Base-by-base conservation (phyloP, 1,284 basidiomycete species). In the Stygiomarasmius scandens region DNA sequence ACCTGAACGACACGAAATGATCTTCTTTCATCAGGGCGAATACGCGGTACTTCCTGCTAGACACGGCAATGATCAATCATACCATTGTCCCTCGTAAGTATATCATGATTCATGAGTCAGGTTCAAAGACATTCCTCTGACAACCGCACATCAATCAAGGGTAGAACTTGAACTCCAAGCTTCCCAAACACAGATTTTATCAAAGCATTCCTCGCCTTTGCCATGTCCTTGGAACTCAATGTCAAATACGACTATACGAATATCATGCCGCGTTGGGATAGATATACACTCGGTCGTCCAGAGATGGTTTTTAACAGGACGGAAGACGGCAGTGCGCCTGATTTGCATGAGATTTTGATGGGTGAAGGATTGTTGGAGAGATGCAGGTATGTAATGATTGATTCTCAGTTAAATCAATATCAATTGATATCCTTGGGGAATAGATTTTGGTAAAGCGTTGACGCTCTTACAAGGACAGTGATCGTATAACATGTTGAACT, bases 291-390 rank as follows among this genome's bases (percentile, higher is more conserved):
- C 8, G 60, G 56, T 1, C 43, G 63, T 16, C 64, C 62, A 9
- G 75, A 75, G 64, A 75, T 76, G 73, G 34, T 74, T 10, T 74
- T 75, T 61, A 74, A 74, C 55, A 64, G 58, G 53, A 75, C 71
- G 2, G 68, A 65, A 12, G 49, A 48, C 25, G 56, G 45, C 24
- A 59, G 54, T 12, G 32, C 54, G 19, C 65, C 71, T 2, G 67
- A 64, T 19, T 60, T 75, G 12, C 60, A 58, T 11, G 14, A 63
- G n/a, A 59, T 67, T 32, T 54, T 45, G 41, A 72, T 69, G 0
- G 69, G 71, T 11, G 19, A 16, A 12, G 63, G 45, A 2, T 53
- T 69, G 45, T 54, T 75, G 23, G 36, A 65, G 29, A 62, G 73
- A 38, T 75, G 73, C 69, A 58, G 53, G 70, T 74, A 53, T 62